phyloP scores from a whole-genome alignment of 2,329 filamentous ascomycete genomes.

The Fusarium sp. region DNA sequence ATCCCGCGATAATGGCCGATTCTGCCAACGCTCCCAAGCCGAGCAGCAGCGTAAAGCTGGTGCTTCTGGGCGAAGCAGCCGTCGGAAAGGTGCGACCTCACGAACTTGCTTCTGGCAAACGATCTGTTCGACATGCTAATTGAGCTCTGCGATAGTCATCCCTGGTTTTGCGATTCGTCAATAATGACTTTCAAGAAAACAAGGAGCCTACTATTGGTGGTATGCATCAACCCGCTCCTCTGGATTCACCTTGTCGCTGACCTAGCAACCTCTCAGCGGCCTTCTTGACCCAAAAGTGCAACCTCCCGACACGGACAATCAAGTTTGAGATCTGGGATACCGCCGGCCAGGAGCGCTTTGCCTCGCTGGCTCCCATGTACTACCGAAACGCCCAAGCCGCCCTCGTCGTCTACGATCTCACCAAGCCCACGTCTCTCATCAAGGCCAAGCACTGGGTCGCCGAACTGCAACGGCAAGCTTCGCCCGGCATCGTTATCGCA shows the following conservation, averaged over 20 bases:
- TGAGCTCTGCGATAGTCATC: constrained; percentile 72
- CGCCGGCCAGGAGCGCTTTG: constrained; percentile 96
- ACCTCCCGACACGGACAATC: constrained; percentile 89
- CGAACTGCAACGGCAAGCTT: constrained; percentile 94
- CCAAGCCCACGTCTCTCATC: constrained; percentile 90
- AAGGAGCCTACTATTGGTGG: constrained; percentile 99
- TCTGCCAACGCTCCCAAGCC: constrained; percentile 79
- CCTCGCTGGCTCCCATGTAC: constrained; percentile 97
- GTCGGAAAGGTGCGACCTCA: constrained; percentile 83
- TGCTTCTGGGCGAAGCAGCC: constrained; percentile 94
- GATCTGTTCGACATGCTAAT: constrained; percentile 20
- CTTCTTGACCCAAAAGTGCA: constrained; percentile 98
- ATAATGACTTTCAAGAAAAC: constrained; percentile 99
- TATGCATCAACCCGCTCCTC: constrained; percentile 54
- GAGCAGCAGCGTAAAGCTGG: constrained; percentile 99
- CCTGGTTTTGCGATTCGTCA: constrained; percentile 96
- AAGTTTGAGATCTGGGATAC: constrained; percentile 99
- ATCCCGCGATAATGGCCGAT: constrained; percentile 50
- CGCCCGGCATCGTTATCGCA: constrained; percentile 94
- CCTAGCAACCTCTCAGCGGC: constrained; percentile 67
- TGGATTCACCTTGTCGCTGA: constrained; percentile 26
- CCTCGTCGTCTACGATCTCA: constrained; percentile 97
- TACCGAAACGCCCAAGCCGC: constrained; percentile 98
- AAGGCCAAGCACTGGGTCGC: constrained; percentile 99
- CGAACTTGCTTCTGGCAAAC: neutral